Evolutionary conservation across 306 rosid genomes (phyloP), one percentile per base, ranked within the genome.

Genomic region (Cicer arietinum): DNA sequence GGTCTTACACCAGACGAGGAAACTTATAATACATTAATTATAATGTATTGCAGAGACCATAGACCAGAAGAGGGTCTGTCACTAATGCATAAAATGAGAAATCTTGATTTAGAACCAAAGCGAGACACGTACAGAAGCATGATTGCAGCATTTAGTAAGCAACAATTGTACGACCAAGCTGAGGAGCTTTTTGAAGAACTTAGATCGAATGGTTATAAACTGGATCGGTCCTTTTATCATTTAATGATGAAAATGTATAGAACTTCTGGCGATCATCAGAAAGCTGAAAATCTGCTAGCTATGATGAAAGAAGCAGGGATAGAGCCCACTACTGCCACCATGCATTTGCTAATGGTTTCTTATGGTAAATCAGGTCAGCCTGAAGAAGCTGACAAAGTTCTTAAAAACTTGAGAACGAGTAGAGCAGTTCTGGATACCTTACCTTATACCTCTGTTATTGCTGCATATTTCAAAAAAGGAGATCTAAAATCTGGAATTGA

Each of bases 301-400:
- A 69, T 87, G 86, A 91, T 94, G 98, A 91, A 85, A 75, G 94
- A 91, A 81, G 83, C 89, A 5, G 98, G 96, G 78, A 77, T 94
- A 80, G 98, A 88, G 67, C 96, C 98, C 81, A 90, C 86, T 59
- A 18, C 77, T 79, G 90, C 98, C 76, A 91, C 98, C 46, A 94
- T 94, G 98, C 98, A 94, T 73, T 66, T 94, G 85, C 96, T 94
- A 78, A 91, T 94, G 96, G 87, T 88, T 80, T 91, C 98, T 78
- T 94, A 91, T 46, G 90, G 96, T 12, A 76, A 88, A 85, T 91
- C 98, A 16, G 97, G 97, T 46, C 94, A 88, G 80, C 97, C 96
- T 42, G 79, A 82, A 75, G 98, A 88, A 90, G 98, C 98, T 56
- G 97, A 94, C 80, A 87, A 82, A 65, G 96, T 94, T 66, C 90